phyloP scores from a whole-genome alignment of 2,329 filamentous ascomycete genomes.

The Aspergillus arachidicola region DNA sequence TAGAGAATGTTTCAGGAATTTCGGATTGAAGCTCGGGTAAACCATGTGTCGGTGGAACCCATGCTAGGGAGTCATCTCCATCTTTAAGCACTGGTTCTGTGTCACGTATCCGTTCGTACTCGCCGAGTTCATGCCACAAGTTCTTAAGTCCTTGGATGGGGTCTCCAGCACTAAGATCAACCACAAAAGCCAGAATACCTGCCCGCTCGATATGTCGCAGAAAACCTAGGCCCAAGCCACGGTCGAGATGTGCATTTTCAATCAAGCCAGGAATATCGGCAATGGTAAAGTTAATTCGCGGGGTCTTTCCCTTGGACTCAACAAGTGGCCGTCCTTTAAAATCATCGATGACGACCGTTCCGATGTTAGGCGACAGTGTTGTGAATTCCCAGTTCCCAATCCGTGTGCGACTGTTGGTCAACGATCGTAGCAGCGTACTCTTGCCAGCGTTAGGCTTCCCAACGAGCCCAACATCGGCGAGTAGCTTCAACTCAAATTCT shows the following conservation, averaged over 20 bases:
- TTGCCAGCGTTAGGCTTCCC: conserved; percentile 96
- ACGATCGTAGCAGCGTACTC: conserved; percentile 82
- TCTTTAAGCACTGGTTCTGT: conserved; percentile 68
- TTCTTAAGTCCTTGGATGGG: conserved; percentile 76
- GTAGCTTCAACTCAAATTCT: conserved; percentile 88
- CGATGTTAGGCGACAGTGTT: conserved; percentile 91
- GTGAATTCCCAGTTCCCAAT: conserved; percentile 97
- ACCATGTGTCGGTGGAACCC: conserved; percentile 38
- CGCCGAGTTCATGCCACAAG: conserved; percentile 86
- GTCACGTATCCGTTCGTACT: conserved; percentile 82
- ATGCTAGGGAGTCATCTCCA: conserved; percentile 62
- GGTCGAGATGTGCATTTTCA: conserved; percentile 88
- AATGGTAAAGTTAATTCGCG: conserved; percentile 82
- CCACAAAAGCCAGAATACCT: conserved; percentile 87
- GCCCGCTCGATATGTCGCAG: conserved; percentile 93
- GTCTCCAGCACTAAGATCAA: conserved; percentile 80
- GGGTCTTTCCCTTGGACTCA: conserved; percentile 52
- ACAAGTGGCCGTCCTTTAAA: conserved; percentile 72
- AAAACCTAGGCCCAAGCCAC: conserved; percentile 87
- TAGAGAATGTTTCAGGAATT: conserved; percentile 2
- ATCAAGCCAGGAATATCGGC: conserved; percentile 96
- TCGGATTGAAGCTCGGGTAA: conserved; percentile 26
- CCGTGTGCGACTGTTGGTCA: conserved; percentile 85
- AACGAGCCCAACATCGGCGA: conserved; percentile 92
- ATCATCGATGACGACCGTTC: conserved; percentile 90